Base-by-base conservation (phyloP, 371 early-diverging fungal genomes). In the Mucor lusitanicus region DNA sequence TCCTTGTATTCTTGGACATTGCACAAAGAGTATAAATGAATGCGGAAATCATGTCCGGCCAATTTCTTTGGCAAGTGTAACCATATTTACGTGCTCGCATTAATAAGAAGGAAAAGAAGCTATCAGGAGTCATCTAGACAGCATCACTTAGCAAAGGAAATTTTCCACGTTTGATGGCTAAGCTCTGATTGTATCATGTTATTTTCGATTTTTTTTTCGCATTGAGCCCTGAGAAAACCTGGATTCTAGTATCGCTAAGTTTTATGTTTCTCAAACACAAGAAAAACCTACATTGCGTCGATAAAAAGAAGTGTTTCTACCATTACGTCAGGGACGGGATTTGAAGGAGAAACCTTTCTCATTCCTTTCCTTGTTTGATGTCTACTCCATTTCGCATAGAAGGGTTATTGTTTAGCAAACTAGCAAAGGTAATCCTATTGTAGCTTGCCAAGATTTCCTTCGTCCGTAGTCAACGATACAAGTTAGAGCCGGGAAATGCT, bases 21-120 rank as follows among this genome's bases (percentile, higher is more conserved):
- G 23, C 50, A 50, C 50, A 50, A 48, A 6, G 19, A 50, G 23
- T 50, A 12, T n/a, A n/a, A n/a, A 19, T 25, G 25, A 25, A 50
- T 50, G 50, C 50, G 50, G 50, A 50, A 50, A 50, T 50, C 50
- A 50, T 50, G 50, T 50, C 50, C 50, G 50, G 50, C 50, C 50
- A 37, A 1, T 50, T 50, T 50, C 23, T 50, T 12, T 44, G 50
- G 0, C 12, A 25, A 50, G 50, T 50, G 50, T 50, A 50, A 50
- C 50, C 25, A 50, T 50, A 50, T 50, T 25, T 25, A 25, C 50
- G 12, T 23, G 21, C 8, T 50, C 50, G 50, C 50, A 50, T 50
- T 50, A 50, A 50, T 50, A 50, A 17, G 21, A 19, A 46, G 5
- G 46, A 19, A 46, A 46, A 19, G 46, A 21, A 19, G 44, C 44